Evolutionary conservation across 352 stramenopile genomes (phyloP).

Genomic region (Globisporangium iwayamae): DNA sequence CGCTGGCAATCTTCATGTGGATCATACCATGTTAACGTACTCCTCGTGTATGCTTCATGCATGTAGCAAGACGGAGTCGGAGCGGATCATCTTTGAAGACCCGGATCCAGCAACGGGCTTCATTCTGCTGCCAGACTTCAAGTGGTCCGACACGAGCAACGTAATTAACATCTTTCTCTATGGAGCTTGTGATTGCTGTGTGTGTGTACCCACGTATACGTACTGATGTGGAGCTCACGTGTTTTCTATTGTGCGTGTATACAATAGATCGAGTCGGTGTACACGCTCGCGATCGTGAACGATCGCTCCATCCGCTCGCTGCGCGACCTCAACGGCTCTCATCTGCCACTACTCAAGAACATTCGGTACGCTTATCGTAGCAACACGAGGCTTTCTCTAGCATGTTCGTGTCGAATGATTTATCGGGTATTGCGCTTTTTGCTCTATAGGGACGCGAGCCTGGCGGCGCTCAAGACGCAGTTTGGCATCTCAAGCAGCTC

Average conservation of each 20-base stretch:
- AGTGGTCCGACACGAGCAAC: constrained; percentile 72
- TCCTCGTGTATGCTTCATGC: constrained; percentile 7
- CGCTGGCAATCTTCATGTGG: too few species aligned
- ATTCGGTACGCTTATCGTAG: constrained; percentile 41
- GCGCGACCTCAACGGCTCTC: constrained; percentile 59
- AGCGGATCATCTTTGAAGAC: constrained; percentile 81
- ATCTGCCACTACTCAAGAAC: constrained; percentile 68
- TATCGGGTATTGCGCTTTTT: too few species aligned
- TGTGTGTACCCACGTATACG: neutral
- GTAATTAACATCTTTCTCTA: constrained; percentile 22
- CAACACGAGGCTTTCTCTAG: neutral
- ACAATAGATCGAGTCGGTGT: constrained; percentile 59
- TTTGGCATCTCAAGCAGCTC: constrained; percentile 53
- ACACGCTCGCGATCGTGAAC: constrained; percentile 79
- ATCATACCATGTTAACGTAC: too few species aligned
- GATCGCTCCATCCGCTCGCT: constrained; percentile 70
- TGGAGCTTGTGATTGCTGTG: neutral
- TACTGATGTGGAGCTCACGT: neutral
- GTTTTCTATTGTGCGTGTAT: neutral
- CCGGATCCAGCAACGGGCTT: constrained; percentile 60
- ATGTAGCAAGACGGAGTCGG: constrained; percentile 71
- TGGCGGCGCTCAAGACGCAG: constrained; percentile 45
- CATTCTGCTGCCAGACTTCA: constrained; percentile 80
- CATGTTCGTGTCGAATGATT: too few species aligned
- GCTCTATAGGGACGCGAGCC: constrained; percentile 45